Evolutionary conservation across 305 asterid genomes (phyloP).

Genomic region (Fraxinus dipetala): DNA sequence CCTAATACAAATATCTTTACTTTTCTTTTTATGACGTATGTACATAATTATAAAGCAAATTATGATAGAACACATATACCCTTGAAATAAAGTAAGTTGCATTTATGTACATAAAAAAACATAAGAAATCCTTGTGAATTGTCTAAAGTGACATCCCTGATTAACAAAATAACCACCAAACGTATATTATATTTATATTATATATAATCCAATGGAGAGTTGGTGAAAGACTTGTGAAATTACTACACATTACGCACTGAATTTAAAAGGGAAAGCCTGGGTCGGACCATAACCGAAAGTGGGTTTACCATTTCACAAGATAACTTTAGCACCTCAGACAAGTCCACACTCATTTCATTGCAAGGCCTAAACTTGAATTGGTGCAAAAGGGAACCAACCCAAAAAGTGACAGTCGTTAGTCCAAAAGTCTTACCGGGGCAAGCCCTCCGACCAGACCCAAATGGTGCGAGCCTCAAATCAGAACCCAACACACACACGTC

Average conservation of each 20-base stretch:
- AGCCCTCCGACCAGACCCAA: conserved; percentile 76
- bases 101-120: not conserved
- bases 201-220: not conserved
- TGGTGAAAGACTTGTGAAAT: not conserved
- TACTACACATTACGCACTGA: not conserved
- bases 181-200: not conserved
- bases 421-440: conserved; percentile 78
- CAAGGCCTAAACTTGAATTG: conserved; percentile 33
- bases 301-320: conserved; percentile 82
- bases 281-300: conserved; percentile 40
- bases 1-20: not conserved
- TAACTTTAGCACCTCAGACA: conserved; percentile 51
- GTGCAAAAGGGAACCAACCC: conserved; percentile 67
- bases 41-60: not conserved
- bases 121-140: not conserved
- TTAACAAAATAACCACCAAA: not conserved
- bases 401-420: conserved; percentile 53
- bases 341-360: conserved; percentile 31
- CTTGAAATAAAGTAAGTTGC: not conserved
- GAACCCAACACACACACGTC: conserved; percentile 58
- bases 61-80: not conserved
- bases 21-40: not conserved
- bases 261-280: conserved; percentile 27
- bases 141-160: not conserved
- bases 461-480: conserved; percentile 71